Conservation (phyloP, 345 rosid species). For the Arabidopsis arenosa region DNA sequence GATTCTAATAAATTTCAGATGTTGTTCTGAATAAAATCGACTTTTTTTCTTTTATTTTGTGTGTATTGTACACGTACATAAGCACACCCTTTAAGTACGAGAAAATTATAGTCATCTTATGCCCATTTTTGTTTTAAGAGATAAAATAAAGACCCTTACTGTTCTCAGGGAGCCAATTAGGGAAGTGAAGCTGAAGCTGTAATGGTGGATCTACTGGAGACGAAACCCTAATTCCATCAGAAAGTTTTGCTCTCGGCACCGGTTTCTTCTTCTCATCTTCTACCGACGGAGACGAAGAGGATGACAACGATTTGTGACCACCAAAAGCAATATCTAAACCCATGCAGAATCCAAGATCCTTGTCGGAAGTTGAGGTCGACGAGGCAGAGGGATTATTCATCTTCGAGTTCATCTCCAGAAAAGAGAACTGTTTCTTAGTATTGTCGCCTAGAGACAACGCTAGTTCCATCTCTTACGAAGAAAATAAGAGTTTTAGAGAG, state of each 20-base stretch:
- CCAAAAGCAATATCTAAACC: conserved; percentile 51
- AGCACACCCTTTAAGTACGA: neutral
- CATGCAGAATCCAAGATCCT: conserved; percentile 70
- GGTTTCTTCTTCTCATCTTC: conserved; percentile 39
- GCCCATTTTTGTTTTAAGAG: neutral
- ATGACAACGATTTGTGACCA: conserved; percentile 46
- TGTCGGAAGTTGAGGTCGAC: conserved; percentile 46
- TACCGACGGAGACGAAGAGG: conserved; percentile 40
- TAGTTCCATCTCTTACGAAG: conserved; percentile 65
- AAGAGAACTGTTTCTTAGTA: conserved; percentile 62
- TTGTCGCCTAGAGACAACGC: conserved; percentile 85
- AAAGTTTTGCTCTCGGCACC: neutral
- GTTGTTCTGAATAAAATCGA: too few species aligned
- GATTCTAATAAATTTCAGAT: neutral
- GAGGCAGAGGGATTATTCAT: conserved; percentile 33
- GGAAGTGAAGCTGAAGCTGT: conserved; percentile 75
- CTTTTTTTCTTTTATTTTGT: neutral
- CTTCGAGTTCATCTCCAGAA: conserved; percentile 51
- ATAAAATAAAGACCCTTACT: conserved; percentile 45
- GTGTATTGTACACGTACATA: neutral
- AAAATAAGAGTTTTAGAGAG: conserved; percentile 16
- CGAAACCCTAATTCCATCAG: conserved; percentile 45
- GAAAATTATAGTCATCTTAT: neutral
- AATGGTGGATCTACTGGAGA: conserved; percentile 57
- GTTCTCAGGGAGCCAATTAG: conserved; percentile 65